Percentiles rank a stretch among this genome's conserved stretches.
phyloP scores from a whole-genome alignment of 225 moss, liverwort and hornwort species.

The Polytrichum formosum region DNA sequence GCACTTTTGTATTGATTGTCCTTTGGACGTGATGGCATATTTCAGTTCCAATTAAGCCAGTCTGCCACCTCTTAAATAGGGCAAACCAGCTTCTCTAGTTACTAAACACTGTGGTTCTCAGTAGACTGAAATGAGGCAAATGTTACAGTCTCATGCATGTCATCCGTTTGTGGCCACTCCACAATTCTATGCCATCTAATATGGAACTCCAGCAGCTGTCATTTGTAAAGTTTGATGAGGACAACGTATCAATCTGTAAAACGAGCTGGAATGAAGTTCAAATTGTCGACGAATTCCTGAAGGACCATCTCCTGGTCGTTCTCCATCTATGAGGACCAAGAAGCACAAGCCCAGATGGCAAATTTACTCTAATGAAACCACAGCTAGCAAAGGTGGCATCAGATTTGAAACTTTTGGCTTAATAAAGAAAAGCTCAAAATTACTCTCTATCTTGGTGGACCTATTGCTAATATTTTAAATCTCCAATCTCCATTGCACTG shows the following conservation, averaged over 20 bases:
- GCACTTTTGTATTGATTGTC: not conserved
- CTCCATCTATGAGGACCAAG: not conserved
- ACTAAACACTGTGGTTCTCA: conserved; percentile 3
- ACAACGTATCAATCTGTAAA: not conserved
- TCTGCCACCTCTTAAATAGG: conserved; percentile 2
- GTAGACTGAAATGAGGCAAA: not conserved
- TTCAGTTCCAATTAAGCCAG: conserved; percentile 2
- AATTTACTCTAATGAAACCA: conserved; percentile 1
- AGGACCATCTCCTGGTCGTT: conserved; percentile 1
- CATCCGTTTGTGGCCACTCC: conserved; percentile 3
- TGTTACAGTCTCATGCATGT: not conserved
- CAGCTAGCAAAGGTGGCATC: conserved; percentile 11
- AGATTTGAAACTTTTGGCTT: conserved; percentile 4
- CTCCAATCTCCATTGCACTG: not conserved
- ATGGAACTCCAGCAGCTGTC: no score
- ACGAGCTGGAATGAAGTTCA: conserved; percentile 3
- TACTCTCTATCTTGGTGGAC: not conserved
- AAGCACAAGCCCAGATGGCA: conserved; percentile 10
- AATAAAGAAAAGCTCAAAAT: conserved; percentile 3
- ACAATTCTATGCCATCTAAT: no score
- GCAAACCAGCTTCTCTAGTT: not conserved
- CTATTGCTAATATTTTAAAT: no score
- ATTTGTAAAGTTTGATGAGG: no score
- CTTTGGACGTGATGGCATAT: not conserved
- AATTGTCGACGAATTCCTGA: conserved; percentile 26